phyloP scores from a whole-genome alignment of 805 yeast genomes.

The Helenozyma rhizophorensis region DNA sequence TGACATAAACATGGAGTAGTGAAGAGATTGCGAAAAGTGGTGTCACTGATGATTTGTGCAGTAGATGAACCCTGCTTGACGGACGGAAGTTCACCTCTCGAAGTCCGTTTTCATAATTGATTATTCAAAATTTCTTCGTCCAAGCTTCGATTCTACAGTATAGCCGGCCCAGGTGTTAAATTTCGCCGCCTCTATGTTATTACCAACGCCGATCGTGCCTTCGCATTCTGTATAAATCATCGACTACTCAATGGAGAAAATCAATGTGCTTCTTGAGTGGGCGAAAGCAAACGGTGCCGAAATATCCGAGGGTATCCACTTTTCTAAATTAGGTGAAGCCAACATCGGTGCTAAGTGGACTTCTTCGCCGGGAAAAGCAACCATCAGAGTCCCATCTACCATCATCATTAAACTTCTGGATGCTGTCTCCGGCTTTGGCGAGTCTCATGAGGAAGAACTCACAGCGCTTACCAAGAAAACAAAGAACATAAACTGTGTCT shows the following conservation, averaged over 20 bases:
- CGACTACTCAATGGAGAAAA: slow-evolving; percentile 2
- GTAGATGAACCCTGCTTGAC: too few relatives aligned
- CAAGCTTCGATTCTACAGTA: too few relatives aligned
- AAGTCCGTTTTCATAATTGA: too few relatives aligned
- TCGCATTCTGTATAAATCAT: too few relatives aligned
- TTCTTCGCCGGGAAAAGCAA: slow-evolving; percentile 2
- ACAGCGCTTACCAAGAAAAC: slow-evolving; percentile 10
- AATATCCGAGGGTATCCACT: slow-evolving; percentile 19
- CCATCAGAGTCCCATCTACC: slow-evolving; percentile 10
- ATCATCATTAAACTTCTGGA: slow-evolving; percentile 17
- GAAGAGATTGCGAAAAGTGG: too few relatives aligned
- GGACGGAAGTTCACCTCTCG: too few relatives aligned
- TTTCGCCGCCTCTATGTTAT: too few relatives aligned
- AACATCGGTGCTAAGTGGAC: slow-evolving; percentile 25
- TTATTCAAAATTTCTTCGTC: too few relatives aligned
- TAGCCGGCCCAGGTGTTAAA: too few relatives aligned
- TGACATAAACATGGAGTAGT: too few relatives aligned
- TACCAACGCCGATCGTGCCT: too few relatives aligned
- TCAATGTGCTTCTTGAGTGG: slow-evolving; percentile 26
- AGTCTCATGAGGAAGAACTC: slow-evolving; percentile 1
- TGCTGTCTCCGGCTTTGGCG: slow-evolving; percentile 21
- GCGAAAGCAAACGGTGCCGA: slow-evolving; percentile 26
- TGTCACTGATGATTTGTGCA: too few relatives aligned
- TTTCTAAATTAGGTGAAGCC: slow-evolving; percentile 17
- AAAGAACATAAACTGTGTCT: slow-evolving; percentile 24